Evolutionary conservation across 75 land plant genomes (phyloP).

Genomic region (Azolla pinnata): DNA sequence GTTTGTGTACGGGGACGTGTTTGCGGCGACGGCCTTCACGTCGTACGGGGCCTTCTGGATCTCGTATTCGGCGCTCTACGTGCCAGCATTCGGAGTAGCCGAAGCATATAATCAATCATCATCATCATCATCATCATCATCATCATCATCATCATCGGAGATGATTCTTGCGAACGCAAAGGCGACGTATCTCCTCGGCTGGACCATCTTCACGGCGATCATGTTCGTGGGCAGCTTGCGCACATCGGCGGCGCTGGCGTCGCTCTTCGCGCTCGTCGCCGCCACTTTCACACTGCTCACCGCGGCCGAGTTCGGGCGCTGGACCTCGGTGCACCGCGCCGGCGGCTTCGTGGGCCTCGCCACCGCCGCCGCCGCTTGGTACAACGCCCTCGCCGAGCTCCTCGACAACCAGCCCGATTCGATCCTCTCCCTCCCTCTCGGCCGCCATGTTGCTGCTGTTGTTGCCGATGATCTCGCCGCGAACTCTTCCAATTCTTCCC

Average conservation of each 20-base stretch:
- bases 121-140: not conserved
- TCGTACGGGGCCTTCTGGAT: slow-evolving; percentile 25
- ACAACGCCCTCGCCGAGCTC: slow-evolving; percentile 8
- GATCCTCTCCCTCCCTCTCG: not conserved
- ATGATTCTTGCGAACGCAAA: too few species aligned
- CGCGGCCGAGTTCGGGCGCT: not conserved
- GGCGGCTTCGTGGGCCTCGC: slow-evolving; percentile 20
- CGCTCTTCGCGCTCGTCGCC: slow-evolving; percentile 9
- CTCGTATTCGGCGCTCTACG: slow-evolving; percentile 10
- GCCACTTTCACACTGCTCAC: slow-evolving; percentile 9
- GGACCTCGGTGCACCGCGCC: not conserved
- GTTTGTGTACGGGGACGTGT: slow-evolving; percentile 16
- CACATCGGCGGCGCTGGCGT: not conserved
- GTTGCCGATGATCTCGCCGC: not conserved
- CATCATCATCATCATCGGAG: not conserved
- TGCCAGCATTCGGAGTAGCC: slow-evolving; percentile 9
- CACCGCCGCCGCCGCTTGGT: slow-evolving; percentile 15
- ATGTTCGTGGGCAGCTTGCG: slow-evolving; percentile 12
- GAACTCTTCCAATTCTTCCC: too few species aligned
- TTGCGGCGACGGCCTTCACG: slow-evolving; percentile 21
- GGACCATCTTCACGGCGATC: slow-evolving; percentile 17
- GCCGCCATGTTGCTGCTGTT: not conserved
- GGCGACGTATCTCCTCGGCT: slow-evolving; percentile 11
- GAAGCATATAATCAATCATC: not conserved
- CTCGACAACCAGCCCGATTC: not conserved